Conservation (phyloP, 306 rosid species). For the Crotalaria pallida region DNA sequence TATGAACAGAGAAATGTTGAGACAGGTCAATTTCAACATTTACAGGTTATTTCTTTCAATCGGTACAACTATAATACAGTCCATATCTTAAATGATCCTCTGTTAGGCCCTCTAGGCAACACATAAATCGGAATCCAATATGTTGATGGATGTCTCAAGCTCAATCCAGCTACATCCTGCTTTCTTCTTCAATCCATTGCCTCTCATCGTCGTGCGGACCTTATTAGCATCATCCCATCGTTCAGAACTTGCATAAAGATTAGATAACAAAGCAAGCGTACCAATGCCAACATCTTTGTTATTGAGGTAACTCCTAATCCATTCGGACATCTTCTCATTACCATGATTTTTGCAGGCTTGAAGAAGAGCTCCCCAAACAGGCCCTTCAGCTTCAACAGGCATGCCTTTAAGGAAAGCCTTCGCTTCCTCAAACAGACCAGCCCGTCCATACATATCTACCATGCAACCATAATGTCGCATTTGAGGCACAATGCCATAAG, state of each 20-base stretch:
- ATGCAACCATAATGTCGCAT: slow-evolving; percentile 43
- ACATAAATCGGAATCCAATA: slow-evolving; percentile 10
- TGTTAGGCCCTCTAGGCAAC: neutral
- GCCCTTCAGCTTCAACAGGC: slow-evolving; percentile 39
- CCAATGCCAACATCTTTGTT: slow-evolving; percentile 38
- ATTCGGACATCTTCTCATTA: slow-evolving; percentile 43
- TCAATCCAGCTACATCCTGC: slow-evolving; percentile 65
- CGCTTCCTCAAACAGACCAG: slow-evolving; percentile 62
- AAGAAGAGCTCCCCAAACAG: slow-evolving; percentile 72
- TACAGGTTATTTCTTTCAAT: neutral
- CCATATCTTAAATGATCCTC: neutral
- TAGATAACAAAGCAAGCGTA: slow-evolving; percentile 61
- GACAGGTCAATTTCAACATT: slow-evolving; percentile 51
- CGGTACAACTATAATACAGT: neutral
- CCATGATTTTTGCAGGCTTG: slow-evolving; percentile 67
- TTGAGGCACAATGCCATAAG: slow-evolving; percentile 39
- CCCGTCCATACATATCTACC: slow-evolving; percentile 44
- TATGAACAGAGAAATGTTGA: neutral
- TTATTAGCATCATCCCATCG: slow-evolving; percentile 65
- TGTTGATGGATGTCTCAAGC: slow-evolving; percentile 17
- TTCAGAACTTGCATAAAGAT: slow-evolving; percentile 53
- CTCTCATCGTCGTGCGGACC: slow-evolving; percentile 53
- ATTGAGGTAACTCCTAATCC: slow-evolving; percentile 37
- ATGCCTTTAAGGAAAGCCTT: slow-evolving; percentile 39
- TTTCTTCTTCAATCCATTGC: slow-evolving; percentile 47